These are phyloP conservation scores for Nitzschia sp. DNA, from an alignment of 108 stramenopile species.

Conservation along the genomic window DNA sequence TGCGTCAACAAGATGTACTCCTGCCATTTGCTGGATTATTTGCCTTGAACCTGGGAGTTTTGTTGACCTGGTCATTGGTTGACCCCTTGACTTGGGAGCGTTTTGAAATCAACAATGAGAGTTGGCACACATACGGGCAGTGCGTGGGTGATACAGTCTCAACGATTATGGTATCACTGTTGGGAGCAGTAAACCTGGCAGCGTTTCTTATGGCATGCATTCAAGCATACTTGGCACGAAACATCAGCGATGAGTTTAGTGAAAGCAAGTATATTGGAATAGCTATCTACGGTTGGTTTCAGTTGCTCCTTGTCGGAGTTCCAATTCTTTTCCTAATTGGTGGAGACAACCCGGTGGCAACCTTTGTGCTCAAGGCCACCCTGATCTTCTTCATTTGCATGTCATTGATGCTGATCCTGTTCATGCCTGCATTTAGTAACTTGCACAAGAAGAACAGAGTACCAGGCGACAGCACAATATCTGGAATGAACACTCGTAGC, in stretches of 20 bases:
- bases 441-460: not conserved
- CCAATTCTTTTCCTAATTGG: constrained; percentile 43
- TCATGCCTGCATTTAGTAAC: constrained; percentile 27
- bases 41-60: constrained; percentile 24
- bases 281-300: constrained; percentile 41
- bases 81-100: constrained; percentile 36
- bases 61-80: constrained; percentile 31
- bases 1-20: constrained; percentile 37
- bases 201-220: constrained; percentile 34
- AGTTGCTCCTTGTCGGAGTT: constrained; percentile 38
- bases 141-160: not conserved
- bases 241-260: constrained; percentile 36
- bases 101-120: constrained; percentile 8
- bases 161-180: constrained; percentile 1
- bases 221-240: constrained; percentile 31
- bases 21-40: constrained; percentile 34
- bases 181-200: constrained; percentile 12
- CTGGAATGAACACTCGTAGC: too few species aligned
- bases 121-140: constrained; percentile 14
- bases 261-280: constrained; percentile 43
- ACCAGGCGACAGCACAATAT: not conserved
- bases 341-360: constrained; percentile 29
- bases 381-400: constrained; percentile 24
- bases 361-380: constrained; percentile 32
- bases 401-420: constrained; percentile 42